These are phyloP conservation scores for Calonectria multiphialidica DNA, from an alignment of 2,329 filamentous ascomycete genomes.

Conservation along the genomic window DNA sequence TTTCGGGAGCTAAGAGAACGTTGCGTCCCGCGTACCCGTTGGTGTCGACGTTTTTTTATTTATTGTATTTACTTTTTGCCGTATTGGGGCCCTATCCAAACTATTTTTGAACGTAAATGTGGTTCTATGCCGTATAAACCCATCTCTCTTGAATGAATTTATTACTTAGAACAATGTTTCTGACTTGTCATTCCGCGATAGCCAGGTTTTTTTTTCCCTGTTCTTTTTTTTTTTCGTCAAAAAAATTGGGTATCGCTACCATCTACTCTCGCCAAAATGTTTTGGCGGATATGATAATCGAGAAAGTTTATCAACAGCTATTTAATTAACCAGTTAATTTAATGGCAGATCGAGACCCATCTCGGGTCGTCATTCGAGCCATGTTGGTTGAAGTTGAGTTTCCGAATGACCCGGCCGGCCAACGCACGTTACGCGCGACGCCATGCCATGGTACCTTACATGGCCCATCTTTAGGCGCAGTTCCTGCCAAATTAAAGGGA, in stretches of 20 bases:
- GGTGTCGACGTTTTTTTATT: background rate
- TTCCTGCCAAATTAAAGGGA: slow-evolving; percentile 7
- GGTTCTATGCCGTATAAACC: background rate
- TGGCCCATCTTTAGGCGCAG: background rate
- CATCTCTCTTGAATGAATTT: background rate
- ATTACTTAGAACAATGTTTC: background rate
- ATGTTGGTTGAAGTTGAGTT: background rate
- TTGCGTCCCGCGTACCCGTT: background rate
- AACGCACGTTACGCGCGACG: background rate
- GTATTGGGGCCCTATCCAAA: background rate
- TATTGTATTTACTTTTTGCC: background rate
- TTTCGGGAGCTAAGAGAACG: slow-evolving; percentile 8
- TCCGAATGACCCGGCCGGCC: background rate
- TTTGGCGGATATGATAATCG: background rate
- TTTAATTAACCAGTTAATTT: background rate
- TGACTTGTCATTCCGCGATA: background rate
- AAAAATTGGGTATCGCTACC: background rate
- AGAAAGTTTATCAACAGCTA: background rate
- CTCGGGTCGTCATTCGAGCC: background rate
- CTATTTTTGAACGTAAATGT: background rate
- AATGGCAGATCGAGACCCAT: background rate
- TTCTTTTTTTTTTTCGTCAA: too few relatives aligned
- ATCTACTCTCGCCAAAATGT: background rate
- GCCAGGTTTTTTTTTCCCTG: too few relatives aligned
- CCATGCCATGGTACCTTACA: background rate